Conservation (phyloP, 345 rosid genomes). For the Toxicodendron radicans region DNA sequence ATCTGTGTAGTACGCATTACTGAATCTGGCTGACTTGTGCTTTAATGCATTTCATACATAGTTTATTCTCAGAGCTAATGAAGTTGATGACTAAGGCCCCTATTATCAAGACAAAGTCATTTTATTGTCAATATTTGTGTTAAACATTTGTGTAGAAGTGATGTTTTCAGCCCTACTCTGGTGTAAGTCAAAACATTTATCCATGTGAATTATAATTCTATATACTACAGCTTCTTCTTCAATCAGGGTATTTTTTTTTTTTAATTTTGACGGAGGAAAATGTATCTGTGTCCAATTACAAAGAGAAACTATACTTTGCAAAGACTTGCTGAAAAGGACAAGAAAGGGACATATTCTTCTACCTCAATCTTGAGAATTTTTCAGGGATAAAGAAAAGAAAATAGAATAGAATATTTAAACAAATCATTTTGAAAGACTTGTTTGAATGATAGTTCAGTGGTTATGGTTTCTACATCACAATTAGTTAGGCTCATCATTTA, state of each 20-base stretch:
- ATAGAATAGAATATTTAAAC: background rate
- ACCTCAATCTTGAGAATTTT: background rate
- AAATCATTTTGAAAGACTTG: background rate
- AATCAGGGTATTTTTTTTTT: background rate
- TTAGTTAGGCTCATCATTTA: background rate
- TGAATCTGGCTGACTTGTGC: conserved; percentile 19
- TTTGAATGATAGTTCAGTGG: conserved; percentile 3
- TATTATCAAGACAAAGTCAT: too few relatives aligned
- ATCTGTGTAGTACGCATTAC: conserved; percentile 12
- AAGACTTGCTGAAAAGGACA: background rate
- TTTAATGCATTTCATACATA: conserved; percentile 17
- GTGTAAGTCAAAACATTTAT: background rate
- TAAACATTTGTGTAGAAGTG: too few relatives aligned
- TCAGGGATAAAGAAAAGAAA: background rate
- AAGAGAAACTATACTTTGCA: background rate
- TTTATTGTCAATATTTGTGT: too few relatives aligned
- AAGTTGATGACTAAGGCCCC: too few relatives aligned
- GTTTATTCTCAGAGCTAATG: conserved; percentile 15
- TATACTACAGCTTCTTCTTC: background rate
- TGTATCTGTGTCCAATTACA: background rate
- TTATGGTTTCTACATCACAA: background rate
- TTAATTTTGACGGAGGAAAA: background rate
- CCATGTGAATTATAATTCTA: background rate
- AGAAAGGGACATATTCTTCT: background rate
- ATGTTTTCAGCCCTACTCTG: background rate